These are phyloP conservation scores for Fusarium foetens DNA, from an alignment of 2,329 filamentous ascomycete genomes.

Conservation along the genomic window DNA sequence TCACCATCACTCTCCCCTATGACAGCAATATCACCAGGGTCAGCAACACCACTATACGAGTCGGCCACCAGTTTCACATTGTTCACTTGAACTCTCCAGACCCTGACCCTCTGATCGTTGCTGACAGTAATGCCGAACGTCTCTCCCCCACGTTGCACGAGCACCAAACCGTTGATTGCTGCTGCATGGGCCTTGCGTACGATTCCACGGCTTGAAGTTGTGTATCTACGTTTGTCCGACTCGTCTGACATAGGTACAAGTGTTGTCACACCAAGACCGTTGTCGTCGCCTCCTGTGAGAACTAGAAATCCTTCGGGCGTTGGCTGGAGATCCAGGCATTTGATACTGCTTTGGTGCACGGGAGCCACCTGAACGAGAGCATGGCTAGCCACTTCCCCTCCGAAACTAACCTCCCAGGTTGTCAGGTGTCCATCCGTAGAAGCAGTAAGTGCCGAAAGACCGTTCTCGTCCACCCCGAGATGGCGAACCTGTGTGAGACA, in stretches of 20 bases:
- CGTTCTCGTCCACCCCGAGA: conserved; percentile 46
- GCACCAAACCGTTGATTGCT: conserved; percentile 69
- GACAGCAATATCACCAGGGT: conserved; percentile 58
- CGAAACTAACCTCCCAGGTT: conserved; percentile 45
- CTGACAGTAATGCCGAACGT: conserved; percentile 59
- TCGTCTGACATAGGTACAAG: conserved; percentile 35
- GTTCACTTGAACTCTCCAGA: conserved; percentile 56
- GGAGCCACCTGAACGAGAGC: conserved; percentile 49
- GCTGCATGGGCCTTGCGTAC: conserved; percentile 72
- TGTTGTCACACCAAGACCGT: conserved; percentile 72
- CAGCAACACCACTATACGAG: conserved; percentile 68
- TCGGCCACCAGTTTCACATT: conserved; percentile 58
- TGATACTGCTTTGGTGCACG: conserved; percentile 85
- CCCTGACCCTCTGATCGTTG: conserved; percentile 70
- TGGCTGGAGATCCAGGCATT: conserved; percentile 63
- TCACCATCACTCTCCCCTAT: neutral
- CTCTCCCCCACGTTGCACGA: conserved; percentile 45
- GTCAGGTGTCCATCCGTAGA: conserved; percentile 82
- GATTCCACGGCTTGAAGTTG: conserved; percentile 40
- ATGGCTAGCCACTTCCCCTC: conserved; percentile 30
- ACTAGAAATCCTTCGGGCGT: conserved; percentile 58
- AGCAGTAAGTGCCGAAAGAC: conserved; percentile 68
- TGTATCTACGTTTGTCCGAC: conserved; percentile 34
- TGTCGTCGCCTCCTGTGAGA: conserved; percentile 88
- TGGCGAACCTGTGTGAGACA: conserved; percentile 76